phyloP scores from a whole-genome alignment of 179 eudicot genomes.

The Silene coronaria region DNA sequence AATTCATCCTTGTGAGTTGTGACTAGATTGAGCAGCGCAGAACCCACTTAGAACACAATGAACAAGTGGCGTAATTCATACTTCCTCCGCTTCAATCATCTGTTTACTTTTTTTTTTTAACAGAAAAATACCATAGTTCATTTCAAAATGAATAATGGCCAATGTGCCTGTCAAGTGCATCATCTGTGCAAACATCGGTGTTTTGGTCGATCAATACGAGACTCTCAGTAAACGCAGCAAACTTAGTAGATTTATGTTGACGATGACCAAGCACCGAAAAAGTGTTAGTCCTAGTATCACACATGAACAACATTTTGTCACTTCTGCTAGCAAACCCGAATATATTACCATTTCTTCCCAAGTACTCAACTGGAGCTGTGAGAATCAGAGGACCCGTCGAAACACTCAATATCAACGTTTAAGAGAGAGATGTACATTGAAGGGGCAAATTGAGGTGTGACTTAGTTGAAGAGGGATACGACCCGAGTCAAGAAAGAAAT shows the following conservation, averaged over 20 bases:
- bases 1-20: too few species aligned
- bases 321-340: neutral
- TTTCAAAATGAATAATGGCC: too few species aligned
- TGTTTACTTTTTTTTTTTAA: too few species aligned
- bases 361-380: neutral
- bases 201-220: neutral
- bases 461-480: neutral
- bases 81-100: too few species aligned
- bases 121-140: too few species aligned
- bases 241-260: neutral
- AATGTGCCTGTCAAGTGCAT: neutral
- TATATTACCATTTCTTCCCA: neutral
- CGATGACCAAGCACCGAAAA: neutral
- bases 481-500: neutral
- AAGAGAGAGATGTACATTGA: neutral
- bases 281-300: neutral
- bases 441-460: neutral
- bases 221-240: neutral
- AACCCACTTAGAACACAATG: too few species aligned
- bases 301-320: neutral
- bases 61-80: too few species aligned
- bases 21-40: too few species aligned
- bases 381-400: too few species aligned
- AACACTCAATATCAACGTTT: neutral
- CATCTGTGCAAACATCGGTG: neutral